phyloP scores from a whole-genome alignment of 106 monocot species.

The Allium fistulosum region DNA sequence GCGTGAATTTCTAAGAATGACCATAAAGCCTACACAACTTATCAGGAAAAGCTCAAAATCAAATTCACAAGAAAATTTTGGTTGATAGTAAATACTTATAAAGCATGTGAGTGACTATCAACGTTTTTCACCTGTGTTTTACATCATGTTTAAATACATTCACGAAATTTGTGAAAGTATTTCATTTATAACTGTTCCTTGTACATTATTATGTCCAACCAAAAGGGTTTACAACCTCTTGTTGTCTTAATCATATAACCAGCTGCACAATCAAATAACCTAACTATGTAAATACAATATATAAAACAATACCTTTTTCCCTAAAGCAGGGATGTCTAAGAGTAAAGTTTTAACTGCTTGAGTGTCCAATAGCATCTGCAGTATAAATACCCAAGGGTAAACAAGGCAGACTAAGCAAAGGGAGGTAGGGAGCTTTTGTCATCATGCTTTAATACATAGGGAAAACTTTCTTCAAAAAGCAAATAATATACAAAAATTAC shows the following conservation, averaged over 20 bases:
- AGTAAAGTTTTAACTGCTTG: constrained; percentile 93
- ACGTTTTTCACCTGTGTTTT: too few relatives aligned
- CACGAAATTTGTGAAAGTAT: background rate
- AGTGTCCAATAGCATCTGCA: constrained; percentile 93
- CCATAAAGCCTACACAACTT: too few relatives aligned
- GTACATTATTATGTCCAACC: too few relatives aligned
- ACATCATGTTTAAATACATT: background rate
- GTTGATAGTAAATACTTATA: too few relatives aligned
- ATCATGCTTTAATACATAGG: background rate
- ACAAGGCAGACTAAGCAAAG: background rate
- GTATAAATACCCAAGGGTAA: background rate
- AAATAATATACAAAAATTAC: constrained; percentile 21
- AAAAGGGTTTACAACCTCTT: too few relatives aligned
- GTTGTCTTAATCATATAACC: background rate
- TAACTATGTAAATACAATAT: background rate
- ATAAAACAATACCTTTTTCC: constrained; percentile 61
- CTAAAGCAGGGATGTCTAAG: constrained; percentile 82
- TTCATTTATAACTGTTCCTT: too few relatives aligned
- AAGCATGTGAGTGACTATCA: too few relatives aligned
- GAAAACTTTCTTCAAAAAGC: background rate
- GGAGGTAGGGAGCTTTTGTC: background rate
- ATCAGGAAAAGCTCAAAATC: too few relatives aligned
- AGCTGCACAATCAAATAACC: background rate
- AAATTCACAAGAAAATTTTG: too few relatives aligned
- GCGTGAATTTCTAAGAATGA: too few relatives aligned